Percentiles rank a stretch among this genome's conserved stretches.
phyloP scores from a whole-genome alignment of 2,329 filamentous ascomycete genomes.

The Aphanocladium album region DNA sequence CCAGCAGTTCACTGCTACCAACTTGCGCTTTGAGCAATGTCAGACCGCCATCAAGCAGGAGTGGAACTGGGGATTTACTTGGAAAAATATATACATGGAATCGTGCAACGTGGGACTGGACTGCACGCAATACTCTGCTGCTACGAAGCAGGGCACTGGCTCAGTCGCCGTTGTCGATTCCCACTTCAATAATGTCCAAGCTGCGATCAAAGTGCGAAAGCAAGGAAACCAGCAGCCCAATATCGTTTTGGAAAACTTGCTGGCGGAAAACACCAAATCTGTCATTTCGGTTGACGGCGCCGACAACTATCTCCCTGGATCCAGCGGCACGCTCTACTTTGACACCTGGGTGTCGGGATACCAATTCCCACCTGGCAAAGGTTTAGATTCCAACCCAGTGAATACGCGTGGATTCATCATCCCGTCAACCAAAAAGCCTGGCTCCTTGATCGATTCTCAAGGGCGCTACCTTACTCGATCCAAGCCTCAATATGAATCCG shows the following conservation, averaged over 20 bases:
- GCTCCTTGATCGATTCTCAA: background rate
- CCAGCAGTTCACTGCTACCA: slow-evolving; percentile 65
- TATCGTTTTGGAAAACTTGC: background rate
- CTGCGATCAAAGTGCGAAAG: background rate
- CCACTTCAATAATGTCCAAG: background rate
- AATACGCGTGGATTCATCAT: too few relatives aligned
- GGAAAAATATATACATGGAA: background rate
- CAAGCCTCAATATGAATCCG: background rate
- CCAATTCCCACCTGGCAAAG: too few relatives aligned
- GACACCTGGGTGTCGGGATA: too few relatives aligned
- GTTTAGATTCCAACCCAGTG: too few relatives aligned
- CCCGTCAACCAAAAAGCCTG: too few relatives aligned
- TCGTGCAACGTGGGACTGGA: background rate
- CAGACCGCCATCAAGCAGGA: slow-evolving; percentile 61
- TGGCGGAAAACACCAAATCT: too few relatives aligned
- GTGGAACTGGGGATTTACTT: slow-evolving; percentile 67
- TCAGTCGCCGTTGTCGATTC: background rate
- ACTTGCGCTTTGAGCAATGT: slow-evolving; percentile 56
- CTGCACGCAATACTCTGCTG: too few relatives aligned
- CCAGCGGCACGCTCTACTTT: too few relatives aligned
- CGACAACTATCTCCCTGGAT: too few relatives aligned
- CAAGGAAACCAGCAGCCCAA: too few relatives aligned
- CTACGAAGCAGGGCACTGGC: background rate
- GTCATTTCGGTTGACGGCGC: too few relatives aligned
- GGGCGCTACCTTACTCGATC: background rate